Conservation (phyloP, 441 rosid genomes). For the Eutrema salsugineum region DNA sequence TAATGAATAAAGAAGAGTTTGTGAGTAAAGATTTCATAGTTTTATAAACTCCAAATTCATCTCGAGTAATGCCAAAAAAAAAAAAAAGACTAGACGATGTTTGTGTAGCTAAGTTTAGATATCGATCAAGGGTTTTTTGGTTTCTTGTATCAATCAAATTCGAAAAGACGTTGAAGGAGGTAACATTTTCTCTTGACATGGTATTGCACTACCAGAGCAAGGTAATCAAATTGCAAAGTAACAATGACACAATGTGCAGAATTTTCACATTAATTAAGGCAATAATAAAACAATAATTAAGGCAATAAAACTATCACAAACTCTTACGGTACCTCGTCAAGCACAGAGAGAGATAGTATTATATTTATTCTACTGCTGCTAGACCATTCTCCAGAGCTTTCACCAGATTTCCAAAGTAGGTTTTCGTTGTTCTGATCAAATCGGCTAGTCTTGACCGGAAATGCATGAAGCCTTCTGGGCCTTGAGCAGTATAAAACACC, state of each 20-base stretch:
- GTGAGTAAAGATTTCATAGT: background rate
- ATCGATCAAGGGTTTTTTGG: no score
- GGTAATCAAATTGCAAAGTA: background rate
- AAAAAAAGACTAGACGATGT: no score
- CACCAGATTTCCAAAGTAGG: background rate
- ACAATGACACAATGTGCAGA: slow-evolving; percentile 5
- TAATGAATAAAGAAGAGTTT: background rate
- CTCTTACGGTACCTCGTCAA: background rate
- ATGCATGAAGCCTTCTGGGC: background rate
- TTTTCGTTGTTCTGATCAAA: background rate
- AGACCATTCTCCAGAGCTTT: background rate
- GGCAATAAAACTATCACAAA: background rate
- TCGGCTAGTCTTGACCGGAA: background rate
- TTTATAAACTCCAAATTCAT: no score
- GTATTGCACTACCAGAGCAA: background rate
- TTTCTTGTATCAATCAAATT: no score
- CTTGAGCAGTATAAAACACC: background rate
- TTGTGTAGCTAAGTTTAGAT: no score
- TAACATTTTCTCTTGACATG: background rate
- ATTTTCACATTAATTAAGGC: slow-evolving; percentile 4
- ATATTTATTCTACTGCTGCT: no score
- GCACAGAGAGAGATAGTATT: background rate
- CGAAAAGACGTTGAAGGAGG: background rate
- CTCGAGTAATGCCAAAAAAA: no score
- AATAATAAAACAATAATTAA: slow-evolving; percentile 15